Evolutionary conservation across 139 green algal genomes (phyloP), one percentile per base, ranked within the genome.

Genomic region (Chlamydomonas schloesseri): DNA sequence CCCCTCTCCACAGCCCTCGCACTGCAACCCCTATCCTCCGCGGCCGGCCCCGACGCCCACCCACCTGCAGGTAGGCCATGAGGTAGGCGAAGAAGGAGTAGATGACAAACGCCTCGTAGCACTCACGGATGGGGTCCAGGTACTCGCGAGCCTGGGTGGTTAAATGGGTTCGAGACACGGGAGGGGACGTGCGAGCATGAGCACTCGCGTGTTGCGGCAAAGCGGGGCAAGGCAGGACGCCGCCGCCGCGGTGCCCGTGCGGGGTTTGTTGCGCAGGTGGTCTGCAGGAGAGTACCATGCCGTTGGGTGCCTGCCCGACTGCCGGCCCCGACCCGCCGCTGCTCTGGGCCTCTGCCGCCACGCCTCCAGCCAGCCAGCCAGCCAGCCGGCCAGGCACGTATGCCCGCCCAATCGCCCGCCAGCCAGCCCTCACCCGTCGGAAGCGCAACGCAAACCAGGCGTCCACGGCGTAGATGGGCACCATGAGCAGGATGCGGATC

Each of bases 21-120:
- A n/a, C 23, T 36, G 46, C 53, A 42, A 24, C 23, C 24, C 42
- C 31, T 23, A 67, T n/a, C 97, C 24, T 33, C 26, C 2, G 26
- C 28, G 15, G 60, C 60, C 60, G 23, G 17, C 15, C 28, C 26
- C 3, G 23, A 4, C 60, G 26, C 23, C 28, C 71, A 2, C 55
- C 18, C 60, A 83, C 76, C 76, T 83, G 92, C 72, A 99, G 89
- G 87, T 96, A 99, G 29, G 92, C 94, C 74, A 98, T 94, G 37
- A 99, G 91, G 88, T 97, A 99, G 71, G 94, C 95, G 90, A 96
- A 98, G 90, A 98, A 99, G 92, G 94, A 98, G 90, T 98, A 99
- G 81, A 99, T 98, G 33, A 99, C 97, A 78, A 96, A 98, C 0
- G 97, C 95, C 90, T 98, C 96, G 77, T 98, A 99, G 92, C 93